phyloP scores from a whole-genome alignment of 2,329 filamentous ascomycete species.

The Colletotrichum eleusines region DNA sequence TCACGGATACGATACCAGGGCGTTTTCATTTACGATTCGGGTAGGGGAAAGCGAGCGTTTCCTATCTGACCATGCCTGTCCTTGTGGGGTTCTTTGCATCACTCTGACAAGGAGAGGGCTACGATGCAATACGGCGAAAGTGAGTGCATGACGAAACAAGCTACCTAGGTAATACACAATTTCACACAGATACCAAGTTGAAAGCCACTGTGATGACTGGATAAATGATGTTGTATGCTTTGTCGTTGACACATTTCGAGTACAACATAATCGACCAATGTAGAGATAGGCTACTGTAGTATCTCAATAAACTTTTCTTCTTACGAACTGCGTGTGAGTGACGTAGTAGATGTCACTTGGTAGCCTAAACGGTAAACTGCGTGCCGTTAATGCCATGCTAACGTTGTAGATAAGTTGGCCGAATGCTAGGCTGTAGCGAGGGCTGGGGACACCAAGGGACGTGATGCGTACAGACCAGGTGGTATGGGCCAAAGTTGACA shows the following conservation, averaged over 20 bases:
- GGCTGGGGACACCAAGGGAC: neutral
- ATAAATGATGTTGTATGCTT: neutral
- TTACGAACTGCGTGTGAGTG: neutral
- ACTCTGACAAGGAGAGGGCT: neutral
- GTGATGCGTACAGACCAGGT: neutral
- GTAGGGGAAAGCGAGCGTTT: conserved; percentile 29
- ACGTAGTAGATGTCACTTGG: neutral
- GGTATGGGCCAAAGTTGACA: neutral
- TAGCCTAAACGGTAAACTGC: neutral
- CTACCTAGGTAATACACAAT: conserved; percentile 21
- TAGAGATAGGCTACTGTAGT: neutral
- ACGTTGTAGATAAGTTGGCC: neutral
- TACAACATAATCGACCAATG: neutral
- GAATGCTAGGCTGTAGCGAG: no score
- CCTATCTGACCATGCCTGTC: conserved; percentile 28
- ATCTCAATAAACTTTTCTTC: neutral
- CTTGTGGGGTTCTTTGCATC: conserved; percentile 18
- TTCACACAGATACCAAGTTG: neutral
- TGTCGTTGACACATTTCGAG: neutral
- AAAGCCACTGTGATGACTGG: neutral
- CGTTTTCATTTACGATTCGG: conserved; percentile 2
- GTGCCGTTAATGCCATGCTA: neutral
- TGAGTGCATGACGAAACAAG: conserved; percentile 1
- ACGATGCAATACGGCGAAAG: neutral
- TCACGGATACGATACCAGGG: conserved; percentile 29